Percentiles rank a stretch among this genome's conserved stretches.
These are phyloP conservation scores for Codiaeum variegatum DNA, from an alignment of 441 rosid genomes.

Conservation along the genomic window DNA sequence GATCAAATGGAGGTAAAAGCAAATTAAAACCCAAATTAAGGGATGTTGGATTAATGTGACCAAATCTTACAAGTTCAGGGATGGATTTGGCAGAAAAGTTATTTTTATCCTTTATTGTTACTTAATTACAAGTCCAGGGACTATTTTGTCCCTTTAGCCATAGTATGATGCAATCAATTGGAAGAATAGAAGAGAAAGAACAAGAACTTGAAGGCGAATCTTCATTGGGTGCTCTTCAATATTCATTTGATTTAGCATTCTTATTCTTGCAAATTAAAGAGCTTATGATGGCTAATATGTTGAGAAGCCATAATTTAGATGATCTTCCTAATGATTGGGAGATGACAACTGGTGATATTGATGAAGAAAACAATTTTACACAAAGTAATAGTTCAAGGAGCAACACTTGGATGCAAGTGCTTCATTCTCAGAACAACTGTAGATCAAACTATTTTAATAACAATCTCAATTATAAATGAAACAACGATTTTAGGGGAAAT, in stretches of 20 bases:
- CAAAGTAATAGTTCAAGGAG: background rate
- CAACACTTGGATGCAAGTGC: background rate
- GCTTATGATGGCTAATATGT: background rate
- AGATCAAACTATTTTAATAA: background rate
- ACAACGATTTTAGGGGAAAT: background rate
- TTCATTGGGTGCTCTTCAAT: background rate
- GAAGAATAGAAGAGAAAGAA: background rate
- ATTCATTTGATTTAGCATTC: background rate
- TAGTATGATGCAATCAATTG: no score
- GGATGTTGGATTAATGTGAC: no score
- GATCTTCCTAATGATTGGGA: no score
- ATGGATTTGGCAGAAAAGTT: no score
- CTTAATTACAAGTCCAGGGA: no score
- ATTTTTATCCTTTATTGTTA: no score
- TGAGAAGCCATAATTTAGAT: no score
- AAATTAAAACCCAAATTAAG: no score
- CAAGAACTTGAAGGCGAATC: background rate
- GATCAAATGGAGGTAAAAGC: no score
- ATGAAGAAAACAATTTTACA: background rate
- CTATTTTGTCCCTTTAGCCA: no score
- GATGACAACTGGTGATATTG: background rate
- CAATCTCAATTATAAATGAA: constrained; percentile 1
- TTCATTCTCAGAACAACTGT: background rate
- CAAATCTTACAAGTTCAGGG: no score
- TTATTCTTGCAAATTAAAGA: background rate